phyloP scores from a whole-genome alignment of 2,329 filamentous ascomycete species.

The Dichotomopilus funicola region DNA sequence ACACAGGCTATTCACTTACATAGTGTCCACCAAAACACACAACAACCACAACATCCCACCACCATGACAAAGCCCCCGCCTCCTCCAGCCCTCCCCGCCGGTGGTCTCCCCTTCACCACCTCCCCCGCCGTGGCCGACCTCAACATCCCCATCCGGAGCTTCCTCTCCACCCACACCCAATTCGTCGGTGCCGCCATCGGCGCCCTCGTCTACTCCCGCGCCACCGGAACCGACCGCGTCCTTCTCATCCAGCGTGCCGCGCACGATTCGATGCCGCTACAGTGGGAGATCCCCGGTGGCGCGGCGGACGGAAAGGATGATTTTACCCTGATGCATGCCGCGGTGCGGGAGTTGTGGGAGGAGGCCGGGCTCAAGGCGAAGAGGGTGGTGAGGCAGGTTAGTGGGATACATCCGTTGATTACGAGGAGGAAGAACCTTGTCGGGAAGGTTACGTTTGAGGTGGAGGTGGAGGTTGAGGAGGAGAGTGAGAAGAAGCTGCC shows the following conservation, averaged over 20 bases:
- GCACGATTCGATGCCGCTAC: conserved; percentile 33
- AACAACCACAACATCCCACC: not conserved
- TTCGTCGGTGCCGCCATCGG: conserved; percentile 24
- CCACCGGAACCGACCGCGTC: conserved; percentile 23
- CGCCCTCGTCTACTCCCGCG: conserved; percentile 26
- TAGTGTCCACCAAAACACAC: too few species aligned
- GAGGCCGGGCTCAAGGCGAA: conserved; percentile 32
- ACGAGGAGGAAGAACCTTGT: conserved; percentile 22
- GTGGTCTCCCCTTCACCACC: conserved; percentile 23
- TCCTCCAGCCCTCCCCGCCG: conserved; percentile 9
- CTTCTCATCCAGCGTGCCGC: conserved; percentile 36
- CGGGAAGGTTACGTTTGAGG: conserved; percentile 27
- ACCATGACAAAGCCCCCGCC: not conserved
- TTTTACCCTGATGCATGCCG: conserved; percentile 30
- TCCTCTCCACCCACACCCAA: conserved; percentile 18
- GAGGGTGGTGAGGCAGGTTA: conserved; percentile 22
- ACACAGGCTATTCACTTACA: too few species aligned
- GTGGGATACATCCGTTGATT: conserved; percentile 20
- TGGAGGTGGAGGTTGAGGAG: conserved; percentile 18
- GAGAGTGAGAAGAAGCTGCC: not conserved
- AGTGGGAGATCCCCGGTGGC: conserved; percentile 39
- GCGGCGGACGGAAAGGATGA: conserved; percentile 32
- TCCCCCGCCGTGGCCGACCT: conserved; percentile 19
- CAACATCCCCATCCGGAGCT: conserved; percentile 19
- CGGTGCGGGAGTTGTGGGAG: conserved; percentile 38